Evolutionary conservation across 1,284 basidiomycete species (phyloP).

Genomic region (Hortiboletus rubellus): DNA sequence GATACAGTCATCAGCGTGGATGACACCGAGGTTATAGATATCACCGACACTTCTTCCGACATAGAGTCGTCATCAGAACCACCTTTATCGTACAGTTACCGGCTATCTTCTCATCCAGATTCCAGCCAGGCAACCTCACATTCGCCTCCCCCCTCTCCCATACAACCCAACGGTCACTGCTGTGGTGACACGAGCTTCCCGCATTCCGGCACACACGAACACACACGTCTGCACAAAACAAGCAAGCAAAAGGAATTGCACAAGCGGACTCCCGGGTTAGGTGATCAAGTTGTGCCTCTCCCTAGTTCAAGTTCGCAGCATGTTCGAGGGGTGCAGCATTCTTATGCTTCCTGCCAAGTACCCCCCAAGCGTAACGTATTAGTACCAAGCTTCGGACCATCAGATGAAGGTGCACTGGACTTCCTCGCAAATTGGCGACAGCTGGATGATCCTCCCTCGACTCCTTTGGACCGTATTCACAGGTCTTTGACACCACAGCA

Average conservation of each 20-base stretch:
- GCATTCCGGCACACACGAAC: conserved; percentile 1
- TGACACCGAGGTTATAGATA: conserved; percentile 19
- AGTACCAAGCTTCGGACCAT: background rate
- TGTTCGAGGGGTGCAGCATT: conserved; percentile 55
- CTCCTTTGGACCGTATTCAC: background rate
- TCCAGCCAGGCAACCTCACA: conserved; percentile 1
- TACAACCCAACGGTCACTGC: background rate
- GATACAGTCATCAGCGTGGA: conserved; percentile 6
- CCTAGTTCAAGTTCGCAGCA: conserved; percentile 60
- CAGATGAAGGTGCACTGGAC: conserved; percentile 10
- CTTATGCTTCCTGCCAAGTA: conserved; percentile 15
- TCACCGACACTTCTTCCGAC: conserved; percentile 18
- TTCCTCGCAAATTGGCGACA: conserved; percentile 20
- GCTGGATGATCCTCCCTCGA: conserved; percentile 1
- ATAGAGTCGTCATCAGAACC: conserved; percentile 17
- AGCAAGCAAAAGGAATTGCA: conserved; percentile 5
- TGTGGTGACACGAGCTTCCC: conserved; percentile 7
- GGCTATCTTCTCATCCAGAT: conserved; percentile 15
- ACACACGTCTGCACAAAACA: background rate
- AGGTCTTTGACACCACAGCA: conserved; percentile 17
- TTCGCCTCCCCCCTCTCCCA: conserved; percentile 9
- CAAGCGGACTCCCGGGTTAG: conserved; percentile 4
- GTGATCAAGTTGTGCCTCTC: conserved; percentile 40
- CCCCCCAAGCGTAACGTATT: conserved; percentile 12
- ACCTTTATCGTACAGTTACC: conserved; percentile 6